Percentiles rank a stretch among this genome's conserved stretches.
Conservation (phyloP, 371 early-diverging fungal species). For the Mycotypha africana region DNA sequence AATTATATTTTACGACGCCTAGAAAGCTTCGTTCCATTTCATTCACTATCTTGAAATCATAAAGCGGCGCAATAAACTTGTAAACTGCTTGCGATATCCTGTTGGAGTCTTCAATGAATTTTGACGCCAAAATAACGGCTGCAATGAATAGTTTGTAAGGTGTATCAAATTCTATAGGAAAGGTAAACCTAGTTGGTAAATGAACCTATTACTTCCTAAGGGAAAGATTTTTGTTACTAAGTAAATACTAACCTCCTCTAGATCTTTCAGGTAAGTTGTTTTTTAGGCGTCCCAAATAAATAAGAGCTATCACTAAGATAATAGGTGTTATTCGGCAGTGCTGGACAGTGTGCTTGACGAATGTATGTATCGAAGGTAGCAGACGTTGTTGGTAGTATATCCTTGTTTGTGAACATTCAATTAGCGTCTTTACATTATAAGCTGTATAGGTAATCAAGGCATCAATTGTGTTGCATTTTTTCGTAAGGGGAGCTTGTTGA, state of each 20-base stretch:
- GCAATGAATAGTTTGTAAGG: conserved; percentile 71
- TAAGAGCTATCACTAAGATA: conserved; percentile 53
- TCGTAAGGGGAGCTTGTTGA: too few species aligned
- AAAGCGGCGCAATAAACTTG: conserved; percentile 37
- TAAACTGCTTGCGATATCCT: conserved; percentile 23
- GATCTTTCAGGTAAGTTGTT: conserved; percentile 50
- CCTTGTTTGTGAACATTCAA: conserved; percentile 27
- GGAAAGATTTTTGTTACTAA: too few species aligned
- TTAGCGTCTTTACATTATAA: conserved; percentile 17
- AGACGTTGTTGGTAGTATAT: conserved; percentile 23
- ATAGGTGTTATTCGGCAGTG: conserved; percentile 37
- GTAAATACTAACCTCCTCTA: conserved; percentile 37
- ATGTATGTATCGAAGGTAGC: conserved; percentile 23
- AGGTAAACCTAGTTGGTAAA: not conserved
- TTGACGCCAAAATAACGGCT: conserved; percentile 64
- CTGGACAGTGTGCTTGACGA: conserved; percentile 29
- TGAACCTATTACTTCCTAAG: too few species aligned
- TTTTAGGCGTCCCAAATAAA: conserved; percentile 68
- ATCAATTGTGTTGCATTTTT: too few species aligned
- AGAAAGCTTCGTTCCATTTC: conserved; percentile 47
- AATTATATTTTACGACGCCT: conserved; percentile 16
- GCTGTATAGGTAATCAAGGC: conserved; percentile 24
- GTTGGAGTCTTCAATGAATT: conserved; percentile 58
- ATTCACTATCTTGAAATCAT: conserved; percentile 49
- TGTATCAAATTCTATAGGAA: conserved; percentile 58